A percentile compares a stretch with the other conserved stretches of the same genome.
These are phyloP conservation scores for Wickerhamiella azyma DNA, from an alignment of 805 yeast genomes.

Conservation along the genomic window DNA sequence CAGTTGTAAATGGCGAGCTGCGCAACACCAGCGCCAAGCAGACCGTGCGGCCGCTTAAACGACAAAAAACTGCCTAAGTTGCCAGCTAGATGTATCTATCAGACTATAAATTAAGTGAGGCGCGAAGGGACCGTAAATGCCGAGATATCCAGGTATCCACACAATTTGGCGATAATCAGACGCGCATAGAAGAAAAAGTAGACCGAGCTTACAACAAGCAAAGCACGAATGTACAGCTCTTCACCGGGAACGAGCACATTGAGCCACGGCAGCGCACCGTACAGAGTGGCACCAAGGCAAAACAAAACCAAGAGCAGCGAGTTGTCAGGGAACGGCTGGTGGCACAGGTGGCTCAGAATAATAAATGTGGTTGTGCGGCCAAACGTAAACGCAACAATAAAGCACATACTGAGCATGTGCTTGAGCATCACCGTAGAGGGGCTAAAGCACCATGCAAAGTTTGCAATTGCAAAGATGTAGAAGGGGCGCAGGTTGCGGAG, in stretches of 20 bases:
- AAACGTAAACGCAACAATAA: conserved; percentile 68
- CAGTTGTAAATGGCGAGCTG: conserved; percentile 58
- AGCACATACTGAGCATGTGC: conserved; percentile 57
- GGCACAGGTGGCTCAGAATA: conserved; percentile 74
- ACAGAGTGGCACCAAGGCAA: conserved; percentile 25
- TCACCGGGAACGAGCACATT: conserved; percentile 15
- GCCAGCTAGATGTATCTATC: background rate
- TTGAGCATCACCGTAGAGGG: conserved; percentile 37
- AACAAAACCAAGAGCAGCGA: conserved; percentile 50
- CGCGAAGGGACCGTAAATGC: conserved; percentile 46
- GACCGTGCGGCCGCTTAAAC: conserved; percentile 9
- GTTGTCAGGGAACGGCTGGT: conserved; percentile 61
- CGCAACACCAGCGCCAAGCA: conserved; percentile 68
- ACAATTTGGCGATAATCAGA: conserved; percentile 65
- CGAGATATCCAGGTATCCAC: conserved; percentile 71
- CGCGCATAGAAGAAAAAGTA: conserved; percentile 53
- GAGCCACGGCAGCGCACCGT: conserved; percentile 34
- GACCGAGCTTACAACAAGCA: conserved; percentile 52
- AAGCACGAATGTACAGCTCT: conserved; percentile 36
- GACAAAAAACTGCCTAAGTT: too few species aligned
- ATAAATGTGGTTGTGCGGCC: conserved; percentile 54
- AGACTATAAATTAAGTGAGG: conserved; percentile 1
- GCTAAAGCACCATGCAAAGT: conserved; percentile 33
- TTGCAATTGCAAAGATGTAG: conserved; percentile 36
- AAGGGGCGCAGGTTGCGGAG: conserved; percentile 48